Base-by-base conservation (phyloP, 108 stramenopile species). In the Cyclotella sp. region DNA sequence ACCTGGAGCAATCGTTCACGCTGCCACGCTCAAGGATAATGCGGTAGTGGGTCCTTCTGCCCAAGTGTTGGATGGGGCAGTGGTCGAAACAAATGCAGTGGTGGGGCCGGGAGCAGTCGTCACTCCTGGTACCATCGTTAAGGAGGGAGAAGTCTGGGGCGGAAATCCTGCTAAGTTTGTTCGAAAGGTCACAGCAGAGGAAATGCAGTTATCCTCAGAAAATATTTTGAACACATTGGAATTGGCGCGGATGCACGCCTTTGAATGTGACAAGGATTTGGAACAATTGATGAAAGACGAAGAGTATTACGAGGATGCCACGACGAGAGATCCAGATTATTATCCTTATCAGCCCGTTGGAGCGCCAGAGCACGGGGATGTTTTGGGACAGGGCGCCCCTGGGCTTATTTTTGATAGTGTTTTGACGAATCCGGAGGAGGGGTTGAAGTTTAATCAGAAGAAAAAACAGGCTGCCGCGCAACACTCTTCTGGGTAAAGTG, bases 121-220 rank as follows among this genome's bases (percentile, higher is more conserved):
- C 10, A 85, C 94, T 8, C 88, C 97, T 11, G 90, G 93, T 41
- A 91, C 92, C 5, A 78, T 58, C 2, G 84, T 97, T 15, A 85
- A 88, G 13, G 53, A 79, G 29, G 94, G 96, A 39, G 92, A 99
- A 75, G 78, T 95, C 43, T 98, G 97, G 95, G 84, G 85, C 3
- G 98, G 98, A 18, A 68, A 88, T 26, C 98, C 98, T 22, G 98
- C 97, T 46, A 96, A 94, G 66, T 91, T 86, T 76, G 84, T 95
- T 12, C 91, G 98, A 53, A 85, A 81, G 21, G 67, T 97, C 26
- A 92, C 95, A 4, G 85, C 84, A 27, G 91, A 92, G 39, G 95
- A 96, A 57, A 76, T 86, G 45, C 81, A 83, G 10, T 39, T 57
- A 11, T 83, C 88, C 73, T 53, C 82, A 12, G 82, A 84, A 62